A percentile compares a stretch with the other conserved stretches of the same genome.
Evolutionary conservation across 2,329 filamentous ascomycete genomes (phyloP).

Genomic region (Colletotrichum sp.): DNA sequence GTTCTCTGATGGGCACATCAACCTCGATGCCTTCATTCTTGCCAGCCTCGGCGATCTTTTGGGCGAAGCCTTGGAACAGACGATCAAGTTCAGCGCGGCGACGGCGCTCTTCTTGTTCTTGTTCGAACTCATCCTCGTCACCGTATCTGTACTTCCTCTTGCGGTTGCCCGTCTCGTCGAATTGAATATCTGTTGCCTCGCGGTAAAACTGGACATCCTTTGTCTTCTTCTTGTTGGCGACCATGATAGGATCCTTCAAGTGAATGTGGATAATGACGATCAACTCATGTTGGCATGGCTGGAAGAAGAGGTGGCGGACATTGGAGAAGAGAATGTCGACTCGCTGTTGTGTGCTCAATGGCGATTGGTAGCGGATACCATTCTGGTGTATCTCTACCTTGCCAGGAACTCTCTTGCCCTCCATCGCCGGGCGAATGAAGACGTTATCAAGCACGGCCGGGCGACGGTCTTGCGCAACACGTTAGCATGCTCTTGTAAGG

Average conservation of each 20-base stretch:
- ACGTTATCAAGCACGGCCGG: slow-evolving; percentile 92
- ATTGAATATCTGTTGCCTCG: slow-evolving; percentile 97
- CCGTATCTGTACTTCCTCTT: slow-evolving; percentile 98
- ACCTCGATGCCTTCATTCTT: slow-evolving; percentile 91
- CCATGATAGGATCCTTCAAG: slow-evolving; percentile 96
- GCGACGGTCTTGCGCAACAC: slow-evolving; percentile 71
- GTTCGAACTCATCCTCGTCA: slow-evolving; percentile 98
- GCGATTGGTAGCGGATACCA: slow-evolving; percentile 92
- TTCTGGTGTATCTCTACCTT: slow-evolving; percentile 98
- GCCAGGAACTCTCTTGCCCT: slow-evolving; percentile 95
- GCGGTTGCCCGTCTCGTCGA: slow-evolving; percentile 97
- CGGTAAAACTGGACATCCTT: slow-evolving; percentile 99
- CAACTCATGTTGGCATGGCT: slow-evolving; percentile 93
- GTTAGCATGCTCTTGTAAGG: neutral
- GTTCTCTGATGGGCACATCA: slow-evolving; percentile 94
- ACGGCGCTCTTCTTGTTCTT: slow-evolving; percentile 94
- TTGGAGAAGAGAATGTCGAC: slow-evolving; percentile 98
- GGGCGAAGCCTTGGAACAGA: slow-evolving; percentile 93
- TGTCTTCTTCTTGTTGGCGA: slow-evolving; percentile 97
- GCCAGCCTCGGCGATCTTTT: slow-evolving; percentile 96
- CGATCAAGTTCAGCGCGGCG: slow-evolving; percentile 91
- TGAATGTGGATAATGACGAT: slow-evolving; percentile 99
- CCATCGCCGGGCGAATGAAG: slow-evolving; percentile 92
- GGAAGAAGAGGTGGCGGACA: slow-evolving; percentile 98
- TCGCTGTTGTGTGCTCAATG: slow-evolving; percentile 78